Evolutionary conservation across 257 asterid genomes (phyloP), one percentile per base, ranked within the genome.

Genomic region (Cynanchum wilfordii): DNA sequence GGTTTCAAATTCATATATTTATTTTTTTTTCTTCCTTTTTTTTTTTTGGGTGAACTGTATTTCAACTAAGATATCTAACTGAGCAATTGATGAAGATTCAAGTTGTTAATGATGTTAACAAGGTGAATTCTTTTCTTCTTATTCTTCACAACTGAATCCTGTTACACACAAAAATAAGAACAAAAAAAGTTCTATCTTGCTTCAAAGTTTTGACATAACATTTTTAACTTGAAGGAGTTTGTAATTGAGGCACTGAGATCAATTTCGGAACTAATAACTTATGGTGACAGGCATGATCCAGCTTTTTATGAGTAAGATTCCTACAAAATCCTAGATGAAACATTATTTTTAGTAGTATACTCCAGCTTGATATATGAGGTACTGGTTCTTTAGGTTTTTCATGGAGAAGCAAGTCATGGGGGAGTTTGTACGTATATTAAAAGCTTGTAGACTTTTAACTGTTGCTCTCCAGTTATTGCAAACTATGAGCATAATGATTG

Each of bases 371-470:
- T 51, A 25, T 13, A 2, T 42, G 36, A 13, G 33, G 50, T 49
- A 27, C 73, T 83, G 82, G 71, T 72, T 79, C 81, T 80, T 68
- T 76, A 94, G 99, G 83, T 84, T 88, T 85, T 94, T 94, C 80
- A 91, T 94, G 98, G 99, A 94, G 90, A 94, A 91, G 86, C 99
- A 94, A 89, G 98, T 92, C 86, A 86, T 91, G 90, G 95, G 96
- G 66, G 97, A 90, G 86, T 87, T 94, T 79, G 97, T 94, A 71
- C 99, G 99, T 54, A 79, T 94, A 77, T 80, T 92, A 77, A 88
- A 77, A 86, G 84, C 77, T 78, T 84, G 90, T 86, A 88, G 84
- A 82, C 85, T 93, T 75, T 73, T 77, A 56, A 73, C 82, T 77
- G 89, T 94, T 74, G 83, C 98, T 9, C 87, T 90, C 83, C 99